Percentiles rank a stretch among this genome's conserved stretches.
Conservation (phyloP, 139 green algal species). For the Volvox reticuliferus region DNA sequence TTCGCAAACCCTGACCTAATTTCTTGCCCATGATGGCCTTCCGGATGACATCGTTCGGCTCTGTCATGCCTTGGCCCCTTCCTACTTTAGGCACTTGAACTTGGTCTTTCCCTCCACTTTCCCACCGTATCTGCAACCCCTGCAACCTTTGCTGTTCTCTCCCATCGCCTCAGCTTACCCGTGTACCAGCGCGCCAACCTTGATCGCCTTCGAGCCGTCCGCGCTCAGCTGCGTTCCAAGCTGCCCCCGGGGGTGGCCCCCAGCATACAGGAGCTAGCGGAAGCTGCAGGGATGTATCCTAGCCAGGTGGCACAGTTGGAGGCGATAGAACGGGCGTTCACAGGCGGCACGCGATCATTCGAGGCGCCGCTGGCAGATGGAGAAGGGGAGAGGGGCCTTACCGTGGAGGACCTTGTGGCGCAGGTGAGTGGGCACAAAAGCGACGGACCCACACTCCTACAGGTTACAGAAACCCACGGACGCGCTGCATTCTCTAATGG, state of each 20-base stretch:
- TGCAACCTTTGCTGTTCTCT: too few relatives aligned
- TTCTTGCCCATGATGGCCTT: too few relatives aligned
- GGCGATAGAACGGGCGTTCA: too few relatives aligned
- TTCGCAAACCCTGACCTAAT: too few relatives aligned
- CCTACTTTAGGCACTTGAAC: too few relatives aligned
- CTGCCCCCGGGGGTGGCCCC: background rate
- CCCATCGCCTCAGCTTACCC: background rate
- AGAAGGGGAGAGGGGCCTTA: background rate
- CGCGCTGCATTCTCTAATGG: too few relatives aligned
- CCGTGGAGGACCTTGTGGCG: background rate
- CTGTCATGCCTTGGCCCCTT: too few relatives aligned
- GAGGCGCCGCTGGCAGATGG: conserved; percentile 26
- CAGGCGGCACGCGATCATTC: background rate
- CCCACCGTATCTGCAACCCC: too few relatives aligned
- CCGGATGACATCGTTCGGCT: too few relatives aligned
- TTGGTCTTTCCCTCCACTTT: too few relatives aligned
- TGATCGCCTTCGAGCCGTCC: background rate
- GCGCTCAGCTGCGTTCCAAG: background rate
- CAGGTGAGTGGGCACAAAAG: background rate
- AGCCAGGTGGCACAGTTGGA: background rate
- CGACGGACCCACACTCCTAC: too few relatives aligned
- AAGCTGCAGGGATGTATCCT: background rate
- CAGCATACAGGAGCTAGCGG: conserved; percentile 4
- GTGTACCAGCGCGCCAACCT: conserved; percentile 1
- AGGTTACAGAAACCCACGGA: too few relatives aligned